Conservation (phyloP, 768 basidiomycete genomes). For the Tulasnella sp. region DNA sequence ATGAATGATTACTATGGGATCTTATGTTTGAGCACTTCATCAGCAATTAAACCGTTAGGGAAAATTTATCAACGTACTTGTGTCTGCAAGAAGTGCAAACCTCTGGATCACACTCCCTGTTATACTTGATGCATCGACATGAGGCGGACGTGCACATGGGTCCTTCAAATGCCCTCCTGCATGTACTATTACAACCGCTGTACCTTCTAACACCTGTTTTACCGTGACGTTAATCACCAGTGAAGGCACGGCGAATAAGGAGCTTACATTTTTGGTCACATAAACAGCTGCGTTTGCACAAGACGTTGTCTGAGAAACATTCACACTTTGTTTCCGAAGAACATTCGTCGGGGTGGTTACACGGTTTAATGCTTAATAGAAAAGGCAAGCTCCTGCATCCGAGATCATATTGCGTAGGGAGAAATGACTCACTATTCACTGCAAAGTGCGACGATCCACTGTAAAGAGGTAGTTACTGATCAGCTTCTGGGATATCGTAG, state of each 20-base stretch:
- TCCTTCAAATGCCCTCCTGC: conserved; percentile 27
- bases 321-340: conserved; percentile 30
- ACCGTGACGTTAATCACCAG: conserved; percentile 17
- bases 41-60: too few species aligned
- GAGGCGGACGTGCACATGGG: conserved; percentile 18
- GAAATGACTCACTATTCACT: not conserved
- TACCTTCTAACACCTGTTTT: conserved; percentile 31
- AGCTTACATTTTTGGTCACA: conserved; percentile 40
- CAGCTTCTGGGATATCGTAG: too few species aligned
- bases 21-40: too few species aligned
- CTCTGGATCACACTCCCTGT: conserved; percentile 57
- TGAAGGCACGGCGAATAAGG: not conserved
- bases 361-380: conserved; percentile 33
- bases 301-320: conserved; percentile 38
- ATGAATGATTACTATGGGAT: too few species aligned
- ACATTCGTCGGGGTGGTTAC: conserved; percentile 47
- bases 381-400: too few species aligned
- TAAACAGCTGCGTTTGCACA: conserved; percentile 44
- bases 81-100: conserved; percentile 42
- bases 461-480: not conserved
- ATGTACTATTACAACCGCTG: conserved; percentile 40
- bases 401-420: too few species aligned
- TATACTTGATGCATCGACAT: conserved; percentile 41
- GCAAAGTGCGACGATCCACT: not conserved
- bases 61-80: conserved; percentile 35